Evolutionary conservation across 805 yeast genomes (phyloP), one percentile per base, ranked within the genome.

Genomic region (Cyberlindnera nakhonratchasimensis): DNA sequence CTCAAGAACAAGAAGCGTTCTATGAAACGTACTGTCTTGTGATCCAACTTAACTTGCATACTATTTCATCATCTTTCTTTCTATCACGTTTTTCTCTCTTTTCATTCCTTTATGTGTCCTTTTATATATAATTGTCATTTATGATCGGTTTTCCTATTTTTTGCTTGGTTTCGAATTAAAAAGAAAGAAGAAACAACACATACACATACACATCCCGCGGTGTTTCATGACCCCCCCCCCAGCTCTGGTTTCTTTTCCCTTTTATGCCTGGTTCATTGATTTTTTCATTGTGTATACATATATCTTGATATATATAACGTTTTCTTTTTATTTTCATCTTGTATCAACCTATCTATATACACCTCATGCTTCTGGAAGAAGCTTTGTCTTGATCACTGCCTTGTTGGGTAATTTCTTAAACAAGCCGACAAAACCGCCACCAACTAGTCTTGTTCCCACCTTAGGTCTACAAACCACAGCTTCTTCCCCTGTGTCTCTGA

Each of bases 381-480:
- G 38, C 25, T 47, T 42, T 4, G 43, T 34, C 36, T 42, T 48
- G 32, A 48, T 37, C 14, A 48, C 37, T 9, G 60, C 57, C 23
- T 39, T 35, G 13, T 34, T 51, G 13, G 61, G 57, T 13, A 54
- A 40, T 33, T 68, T 71, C 43, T 61, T 64, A 46, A 74, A 72
- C 8, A 74, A 54, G 1, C 66, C 70, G 29, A 72, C 67, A 52
- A 74, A 74, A 9, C 79, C 80, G 29, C 80, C 80, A 17, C 76
- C 79, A 29, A 68, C 70, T 0, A 69, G 62, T 46, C 67, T 62
- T 2, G 62, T 53, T 0, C 77, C 79, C 20, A 74, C 78, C 50
- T 66, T 69, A 3, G 80, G 80, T 47, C 79, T 59, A 38, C 76
- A 73, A 5, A 73, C 75, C 43, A 65, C 54, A 2, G 67, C 75